Conservation (phyloP, 1,284 basidiomycete species). For the Volvariella volvacea region DNA sequence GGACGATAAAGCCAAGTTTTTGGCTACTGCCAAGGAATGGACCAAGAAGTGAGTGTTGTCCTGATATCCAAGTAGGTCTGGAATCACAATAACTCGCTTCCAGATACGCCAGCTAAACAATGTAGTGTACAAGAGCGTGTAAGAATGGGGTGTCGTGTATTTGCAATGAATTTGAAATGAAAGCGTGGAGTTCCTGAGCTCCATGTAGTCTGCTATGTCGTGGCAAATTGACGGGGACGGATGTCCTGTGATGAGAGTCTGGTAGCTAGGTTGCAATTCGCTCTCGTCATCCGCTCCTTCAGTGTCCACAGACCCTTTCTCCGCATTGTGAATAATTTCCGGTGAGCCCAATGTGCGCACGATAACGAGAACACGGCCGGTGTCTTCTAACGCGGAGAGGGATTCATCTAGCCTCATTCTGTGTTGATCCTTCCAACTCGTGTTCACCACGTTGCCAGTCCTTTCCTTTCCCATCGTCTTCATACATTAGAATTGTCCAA, state of each 20-base stretch:
- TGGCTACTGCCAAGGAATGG: constrained; percentile 69
- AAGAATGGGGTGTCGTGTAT: too few species aligned
- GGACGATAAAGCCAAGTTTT: constrained; percentile 65
- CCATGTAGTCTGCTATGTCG: too few species aligned
- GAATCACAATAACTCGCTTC: too few species aligned
- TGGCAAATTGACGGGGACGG: too few species aligned
- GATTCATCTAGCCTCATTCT: constrained; percentile 17
- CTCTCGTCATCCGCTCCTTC: background rate
- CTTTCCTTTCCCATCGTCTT: constrained; percentile 30
- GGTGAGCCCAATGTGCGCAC: too few species aligned
- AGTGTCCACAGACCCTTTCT: background rate
- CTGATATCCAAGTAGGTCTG: background rate
- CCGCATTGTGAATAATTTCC: background rate
- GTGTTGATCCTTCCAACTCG: constrained; percentile 39
- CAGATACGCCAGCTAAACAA: too few species aligned
- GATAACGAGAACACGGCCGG: background rate
- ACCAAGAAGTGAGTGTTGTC: constrained; percentile 62
- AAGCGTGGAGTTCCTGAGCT: too few species aligned
- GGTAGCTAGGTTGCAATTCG: background rate
- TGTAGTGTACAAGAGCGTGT: too few species aligned
- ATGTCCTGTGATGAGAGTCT: background rate
- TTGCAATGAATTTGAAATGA: too few species aligned
- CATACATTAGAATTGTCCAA: constrained; percentile 18
- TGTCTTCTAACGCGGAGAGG: background rate
- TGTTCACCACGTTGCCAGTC: constrained; percentile 68